Evolutionary conservation across 768 basidiomycete genomes (phyloP), one percentile per base, ranked within the genome.

Genomic region (Mrakia gelida): DNA sequence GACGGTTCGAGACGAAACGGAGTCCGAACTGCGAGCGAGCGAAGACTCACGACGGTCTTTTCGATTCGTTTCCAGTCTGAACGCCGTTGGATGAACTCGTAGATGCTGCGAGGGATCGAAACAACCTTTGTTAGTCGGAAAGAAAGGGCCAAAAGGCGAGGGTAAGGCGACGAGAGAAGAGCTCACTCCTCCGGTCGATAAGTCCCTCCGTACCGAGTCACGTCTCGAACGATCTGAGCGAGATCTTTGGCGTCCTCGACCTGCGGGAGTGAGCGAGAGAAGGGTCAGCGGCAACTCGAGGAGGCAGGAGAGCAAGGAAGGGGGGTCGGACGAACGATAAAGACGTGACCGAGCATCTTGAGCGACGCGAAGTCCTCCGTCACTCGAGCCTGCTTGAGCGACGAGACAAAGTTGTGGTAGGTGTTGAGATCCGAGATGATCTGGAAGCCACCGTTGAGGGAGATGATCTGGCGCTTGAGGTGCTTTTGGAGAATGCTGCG

Each of bases 31-130:
- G n/a, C 32, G 49, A 65, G 65, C 56, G 9, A 62, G 3, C 5
- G 63, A 30, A 26, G 80, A 81, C 74, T 70, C 73, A 76, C 86
- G 21, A 98, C 97, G 38, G 89, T 91, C 85, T 94, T 96, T 84
- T 98, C 95, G 79, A 98, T 98, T 86, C 93, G 95, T 86, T 97
- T 96, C 96, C 96, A 98, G 84, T 99, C 96, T 10, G 93, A 92
- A 49, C 95, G 88, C 30, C 95, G 87, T 77, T 95, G 93, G 81
- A 98, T 92, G 81, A 98, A 96, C 84, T 98, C 96, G 83, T 98
- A 98, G 72, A 98, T 88, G 82, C 98, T 96, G 89, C 91, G 78
- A 32, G 49, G 30, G 38, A 45, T 49, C 3, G 68, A 38, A 23
- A 18, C 65, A 45, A 26, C 63, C 59, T 21, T 9, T 15, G 18